Evolutionary conservation across 306 rosid genomes (phyloP).

Genomic region (Prinsepia uniflora): DNA sequence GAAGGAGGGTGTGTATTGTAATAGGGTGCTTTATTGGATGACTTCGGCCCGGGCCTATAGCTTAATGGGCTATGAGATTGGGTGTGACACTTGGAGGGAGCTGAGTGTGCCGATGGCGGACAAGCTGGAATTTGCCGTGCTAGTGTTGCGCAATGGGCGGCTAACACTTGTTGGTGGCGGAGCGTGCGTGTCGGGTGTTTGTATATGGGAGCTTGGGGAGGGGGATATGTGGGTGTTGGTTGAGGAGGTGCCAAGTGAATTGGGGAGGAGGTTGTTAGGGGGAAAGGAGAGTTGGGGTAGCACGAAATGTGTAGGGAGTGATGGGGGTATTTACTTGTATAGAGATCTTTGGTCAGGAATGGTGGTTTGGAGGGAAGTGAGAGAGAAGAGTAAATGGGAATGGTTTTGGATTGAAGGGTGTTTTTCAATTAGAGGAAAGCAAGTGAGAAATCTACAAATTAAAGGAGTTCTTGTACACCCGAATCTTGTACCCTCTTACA

Average conservation of each 20-base stretch:
- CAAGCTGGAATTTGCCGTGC: slow-evolving; percentile 58
- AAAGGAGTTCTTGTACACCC: slow-evolving; percentile 67
- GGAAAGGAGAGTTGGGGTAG: slow-evolving; percentile 51
- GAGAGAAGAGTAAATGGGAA: slow-evolving; percentile 33
- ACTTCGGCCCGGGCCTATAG: slow-evolving; percentile 69
- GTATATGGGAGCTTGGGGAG: slow-evolving; percentile 57
- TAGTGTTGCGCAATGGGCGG: slow-evolving; percentile 40
- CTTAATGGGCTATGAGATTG: slow-evolving; percentile 47
- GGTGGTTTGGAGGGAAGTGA: slow-evolving; percentile 43
- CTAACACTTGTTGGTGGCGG: slow-evolving; percentile 62
- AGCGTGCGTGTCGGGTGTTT: slow-evolving; percentile 33
- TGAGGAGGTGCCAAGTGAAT: slow-evolving; percentile 47
- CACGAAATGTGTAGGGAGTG: slow-evolving; percentile 56
- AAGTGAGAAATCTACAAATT: slow-evolving; percentile 35
- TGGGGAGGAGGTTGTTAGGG: slow-evolving; percentile 46
- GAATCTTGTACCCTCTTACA: slow-evolving; percentile 42
- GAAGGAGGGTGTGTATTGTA: slow-evolving; percentile 45
- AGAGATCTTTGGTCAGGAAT: slow-evolving; percentile 56
- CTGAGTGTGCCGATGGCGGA: slow-evolving; percentile 63
- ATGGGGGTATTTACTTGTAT: slow-evolving; percentile 49
- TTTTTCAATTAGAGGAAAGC: slow-evolving; percentile 33
- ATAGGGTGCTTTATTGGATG: slow-evolving; percentile 59
- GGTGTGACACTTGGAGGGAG: slow-evolving; percentile 43
- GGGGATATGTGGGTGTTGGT: slow-evolving; percentile 46
- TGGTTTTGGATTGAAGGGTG: slow-evolving; percentile 77